Evolutionary conservation across 2,329 filamentous ascomycete species (phyloP), one percentile per base, ranked within the genome.

Genomic region (Emergomyces orientalis): DNA sequence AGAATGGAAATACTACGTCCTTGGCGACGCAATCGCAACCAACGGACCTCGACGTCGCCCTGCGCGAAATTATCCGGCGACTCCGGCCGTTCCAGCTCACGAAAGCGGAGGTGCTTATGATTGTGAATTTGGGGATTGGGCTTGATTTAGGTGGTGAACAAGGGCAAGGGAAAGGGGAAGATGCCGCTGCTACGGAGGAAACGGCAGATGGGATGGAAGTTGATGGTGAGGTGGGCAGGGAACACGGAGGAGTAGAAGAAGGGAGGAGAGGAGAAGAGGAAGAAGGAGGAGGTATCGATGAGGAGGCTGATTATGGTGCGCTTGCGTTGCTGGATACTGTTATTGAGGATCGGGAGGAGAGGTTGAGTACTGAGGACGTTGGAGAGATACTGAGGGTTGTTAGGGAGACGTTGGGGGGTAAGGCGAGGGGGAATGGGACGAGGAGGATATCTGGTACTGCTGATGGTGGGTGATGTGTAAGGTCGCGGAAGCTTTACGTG

Each of bases 81-180:
- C 65, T 80, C 6, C 70, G 73, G 52, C 75, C 75, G 0, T 79
- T 74, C 58, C 73, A 72, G 19, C 69, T 80, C 22, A 79, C 78
- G 34, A 80, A 80, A 67, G 77, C 75, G 0, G 78, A 80, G 67
- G 75, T 78, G 11, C 65, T 79, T 22, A 79, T 76, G 72, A 74
- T 80, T 59, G 66, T 80, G 25, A 80, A 80, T 63, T 67, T 80
- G 32, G 77, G 78, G 0, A 67, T 79, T 19, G 78, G 77, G 2
- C 32, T 77, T 19, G 61, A 64, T 30, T 62, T 32, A 9, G 61
- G 54, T 37, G 59, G 58, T 49, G 66, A 61, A 25, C 34, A 65
- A 59, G 43, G 63, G 63, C 37, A 62, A 62, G 3, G 67, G 52
- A 68, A 64, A 59, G 69, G 32, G 7, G 68, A 67, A 17, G 66